Evolutionary conservation across 306 rosid species (phyloP).

Genomic region (Medicago arabica): DNA sequence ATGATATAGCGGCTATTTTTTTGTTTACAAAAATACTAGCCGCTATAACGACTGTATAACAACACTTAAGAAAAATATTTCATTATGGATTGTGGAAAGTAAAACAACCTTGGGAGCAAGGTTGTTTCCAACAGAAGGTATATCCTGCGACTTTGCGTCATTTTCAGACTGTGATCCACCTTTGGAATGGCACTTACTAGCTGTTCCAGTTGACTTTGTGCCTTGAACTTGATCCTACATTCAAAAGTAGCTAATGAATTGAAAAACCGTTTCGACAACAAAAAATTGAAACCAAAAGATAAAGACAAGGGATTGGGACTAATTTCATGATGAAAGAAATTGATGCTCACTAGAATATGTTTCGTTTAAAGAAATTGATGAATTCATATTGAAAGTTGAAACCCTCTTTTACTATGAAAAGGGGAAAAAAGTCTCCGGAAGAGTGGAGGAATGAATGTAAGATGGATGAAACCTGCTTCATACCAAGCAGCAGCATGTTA

Average conservation of each 20-base stretch:
- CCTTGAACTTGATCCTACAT: conserved; percentile 62
- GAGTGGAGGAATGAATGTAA: conserved; percentile 36
- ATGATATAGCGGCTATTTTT: neutral
- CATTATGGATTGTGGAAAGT: conserved; percentile 18
- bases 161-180: conserved; percentile 53
- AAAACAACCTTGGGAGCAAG: conserved; percentile 67
- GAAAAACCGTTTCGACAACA: conserved; percentile 20
- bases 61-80: neutral
- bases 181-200: conserved; percentile 43
- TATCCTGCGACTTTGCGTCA: conserved; percentile 41
- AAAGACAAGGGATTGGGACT: conserved; percentile 7
- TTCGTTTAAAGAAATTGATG: conserved; percentile 38
- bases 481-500: conserved; percentile 41
- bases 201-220: conserved; percentile 45
- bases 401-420: conserved; percentile 42
- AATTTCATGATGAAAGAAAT: conserved; percentile 45
- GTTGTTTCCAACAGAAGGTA: conserved; percentile 51
- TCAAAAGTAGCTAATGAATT: conserved; percentile 38
- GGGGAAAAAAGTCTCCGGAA: conserved; percentile 38
- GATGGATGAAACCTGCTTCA: conserved; percentile 46
- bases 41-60: neutral
- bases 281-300: conserved; percentile 1
- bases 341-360: conserved; percentile 52
- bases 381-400: conserved; percentile 46
- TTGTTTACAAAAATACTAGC: too few species aligned